Conservation (phyloP, 176 grass and related monocot genomes). For the Paspalum notatum region DNA sequence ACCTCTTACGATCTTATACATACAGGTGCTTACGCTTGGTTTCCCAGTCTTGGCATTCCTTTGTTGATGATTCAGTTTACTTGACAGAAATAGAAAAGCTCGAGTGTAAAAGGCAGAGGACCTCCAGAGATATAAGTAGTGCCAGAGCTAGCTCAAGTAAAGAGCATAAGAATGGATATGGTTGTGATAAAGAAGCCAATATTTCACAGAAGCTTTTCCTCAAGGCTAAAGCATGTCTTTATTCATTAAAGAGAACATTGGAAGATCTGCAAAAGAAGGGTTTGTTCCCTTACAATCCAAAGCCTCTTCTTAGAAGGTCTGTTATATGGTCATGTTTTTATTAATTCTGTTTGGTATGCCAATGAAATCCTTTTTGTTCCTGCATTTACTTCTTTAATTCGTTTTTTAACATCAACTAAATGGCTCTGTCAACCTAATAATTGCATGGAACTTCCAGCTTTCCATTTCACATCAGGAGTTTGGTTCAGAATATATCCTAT, state of each 20-base stretch:
- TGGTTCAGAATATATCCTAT: background rate
- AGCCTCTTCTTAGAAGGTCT: slow-evolving; percentile 81
- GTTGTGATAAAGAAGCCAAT: slow-evolving; percentile 13
- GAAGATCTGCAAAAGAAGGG: slow-evolving; percentile 76
- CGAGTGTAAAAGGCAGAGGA: slow-evolving; percentile 65
- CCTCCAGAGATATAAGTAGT: slow-evolving; percentile 42
- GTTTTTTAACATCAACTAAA: slow-evolving; percentile 1
- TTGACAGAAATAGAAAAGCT: slow-evolving; percentile 43
- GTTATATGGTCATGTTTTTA: slow-evolving; percentile 3
- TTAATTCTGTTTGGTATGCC: background rate
- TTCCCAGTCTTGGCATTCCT: slow-evolving; percentile 72
- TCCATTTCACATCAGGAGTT: background rate
- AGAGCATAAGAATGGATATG: slow-evolving; percentile 18
- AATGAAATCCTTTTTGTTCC: slow-evolving; percentile 10
- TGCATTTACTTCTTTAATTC: slow-evolving; percentile 19
- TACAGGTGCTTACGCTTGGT: slow-evolving; percentile 74
- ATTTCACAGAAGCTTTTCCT: slow-evolving; percentile 44
- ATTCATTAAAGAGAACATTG: slow-evolving; percentile 78
- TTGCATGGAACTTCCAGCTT: background rate
- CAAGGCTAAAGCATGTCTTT: slow-evolving; percentile 75
- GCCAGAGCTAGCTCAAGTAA: slow-evolving; percentile 30
- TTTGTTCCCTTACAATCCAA: slow-evolving; percentile 94
- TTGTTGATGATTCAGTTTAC: slow-evolving; percentile 58
- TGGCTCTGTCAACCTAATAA: slow-evolving; percentile 5
- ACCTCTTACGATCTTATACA: slow-evolving; percentile 5